Percentiles rank a stretch among this genome's conserved stretches.
phyloP scores from a whole-genome alignment of 2,329 filamentous ascomycete species.

The Alternaria panax region DNA sequence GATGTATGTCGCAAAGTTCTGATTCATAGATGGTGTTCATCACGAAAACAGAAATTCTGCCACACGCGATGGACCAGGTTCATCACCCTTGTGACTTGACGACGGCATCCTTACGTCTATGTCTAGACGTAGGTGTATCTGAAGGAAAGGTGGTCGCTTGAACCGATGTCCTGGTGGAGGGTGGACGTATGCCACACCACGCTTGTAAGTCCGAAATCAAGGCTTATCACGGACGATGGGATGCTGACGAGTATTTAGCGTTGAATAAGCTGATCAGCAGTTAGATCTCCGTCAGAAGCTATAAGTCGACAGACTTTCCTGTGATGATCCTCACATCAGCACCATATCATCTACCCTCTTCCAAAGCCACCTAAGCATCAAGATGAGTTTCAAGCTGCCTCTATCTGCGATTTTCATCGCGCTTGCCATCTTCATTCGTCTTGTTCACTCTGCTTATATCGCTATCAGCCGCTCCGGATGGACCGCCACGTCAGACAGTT shows the following conservation, averaged over 20 bases:
- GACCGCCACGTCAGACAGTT: constrained; percentile 39
- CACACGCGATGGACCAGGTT: neutral
- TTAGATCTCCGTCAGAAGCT: neutral
- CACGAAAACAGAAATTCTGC: neutral
- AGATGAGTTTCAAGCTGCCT: neutral
- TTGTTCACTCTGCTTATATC: constrained; percentile 23
- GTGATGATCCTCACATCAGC: neutral
- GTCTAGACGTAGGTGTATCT: neutral
- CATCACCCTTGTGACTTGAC: neutral
- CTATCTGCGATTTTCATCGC: constrained; percentile 6
- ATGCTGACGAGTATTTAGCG: neutral
- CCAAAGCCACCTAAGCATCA: neutral
- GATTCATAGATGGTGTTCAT: neutral
- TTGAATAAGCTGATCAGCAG: neutral
- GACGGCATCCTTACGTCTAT: neutral
- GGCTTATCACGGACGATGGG: neutral
- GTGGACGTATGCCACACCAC: neutral
- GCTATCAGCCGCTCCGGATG: constrained; percentile 31
- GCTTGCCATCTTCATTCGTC: constrained; percentile 4
- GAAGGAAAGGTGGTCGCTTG: neutral
- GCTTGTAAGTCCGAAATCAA: neutral
- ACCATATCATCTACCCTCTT: neutral
- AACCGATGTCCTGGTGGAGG: neutral
- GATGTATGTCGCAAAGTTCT: neutral
- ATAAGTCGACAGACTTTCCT: neutral